Percentiles rank a stretch among this genome's conserved stretches.
These are phyloP conservation scores for Lachancea sp. DNA, from an alignment of 805 yeast species.

Conservation along the genomic window DNA sequence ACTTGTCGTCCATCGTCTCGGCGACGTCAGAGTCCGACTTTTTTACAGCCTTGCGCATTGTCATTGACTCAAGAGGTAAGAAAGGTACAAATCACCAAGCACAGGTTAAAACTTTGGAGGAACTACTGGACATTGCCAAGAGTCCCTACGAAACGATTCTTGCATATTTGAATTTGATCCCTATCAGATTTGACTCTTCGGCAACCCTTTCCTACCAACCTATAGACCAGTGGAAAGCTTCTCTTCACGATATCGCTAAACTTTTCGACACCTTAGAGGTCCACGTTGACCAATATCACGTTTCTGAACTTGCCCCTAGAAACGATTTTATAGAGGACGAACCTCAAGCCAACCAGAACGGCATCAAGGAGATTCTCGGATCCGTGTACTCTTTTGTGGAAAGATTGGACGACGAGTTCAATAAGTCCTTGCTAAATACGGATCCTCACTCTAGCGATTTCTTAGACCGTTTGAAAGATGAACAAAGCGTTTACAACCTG, in stretches of 20 bases:
- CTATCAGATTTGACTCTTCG: constrained; percentile 80
- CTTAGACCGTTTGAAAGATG: constrained; percentile 84
- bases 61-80: constrained; percentile 90
- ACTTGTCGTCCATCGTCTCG: constrained; percentile 27
- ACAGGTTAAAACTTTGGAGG: constrained; percentile 68
- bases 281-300: constrained; percentile 51
- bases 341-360: constrained; percentile 53
- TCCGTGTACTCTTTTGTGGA: constrained; percentile 82
- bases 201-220: constrained; percentile 68
- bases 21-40: constrained; percentile 42
- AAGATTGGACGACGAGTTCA: constrained; percentile 91
- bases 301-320: constrained; percentile 65
- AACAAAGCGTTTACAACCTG: constrained; percentile 64
- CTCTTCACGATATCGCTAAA: constrained; percentile 53
- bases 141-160: constrained; percentile 71
- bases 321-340: constrained; percentile 74
- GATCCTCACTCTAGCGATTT: constrained; percentile 96
- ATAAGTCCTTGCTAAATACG: constrained; percentile 74
- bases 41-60: constrained; percentile 64
- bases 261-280: constrained; percentile 66
- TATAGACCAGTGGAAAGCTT: constrained; percentile 67
- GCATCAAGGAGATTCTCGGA: constrained; percentile 72
- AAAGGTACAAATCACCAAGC: constrained; percentile 81
- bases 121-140: constrained; percentile 44
- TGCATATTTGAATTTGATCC: constrained; percentile 72